Conservation (phyloP, 257 asterid genomes). For the Solanum paucissectum region DNA sequence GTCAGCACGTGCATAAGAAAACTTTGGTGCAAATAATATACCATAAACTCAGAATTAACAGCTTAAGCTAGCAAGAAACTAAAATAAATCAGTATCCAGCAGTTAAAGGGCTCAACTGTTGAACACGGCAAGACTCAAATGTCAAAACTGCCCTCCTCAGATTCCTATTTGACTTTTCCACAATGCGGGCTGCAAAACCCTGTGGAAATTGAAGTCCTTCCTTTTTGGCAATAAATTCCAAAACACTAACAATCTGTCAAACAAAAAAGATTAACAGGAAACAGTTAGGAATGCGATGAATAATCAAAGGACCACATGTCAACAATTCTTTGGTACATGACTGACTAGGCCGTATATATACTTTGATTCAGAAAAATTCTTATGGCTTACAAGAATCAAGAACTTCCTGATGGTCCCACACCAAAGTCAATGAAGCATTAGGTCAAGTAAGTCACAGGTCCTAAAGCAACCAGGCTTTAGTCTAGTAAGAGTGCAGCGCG, state of each 20-base stretch:
- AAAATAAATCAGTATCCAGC: not conserved
- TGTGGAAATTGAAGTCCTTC: slow-evolving; percentile 77
- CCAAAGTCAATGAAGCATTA: not conserved
- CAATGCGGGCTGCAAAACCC: slow-evolving; percentile 71
- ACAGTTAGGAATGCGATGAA: not conserved
- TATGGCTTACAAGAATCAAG: not conserved
- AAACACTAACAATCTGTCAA: slow-evolving; percentile 57
- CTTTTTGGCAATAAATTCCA: slow-evolving; percentile 88
- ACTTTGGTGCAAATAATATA: not conserved
- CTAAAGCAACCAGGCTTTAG: not conserved
- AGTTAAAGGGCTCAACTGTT: slow-evolving; percentile 51
- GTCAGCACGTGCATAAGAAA: not conserved
- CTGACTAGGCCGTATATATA: not conserved
- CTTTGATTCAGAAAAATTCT: not conserved
- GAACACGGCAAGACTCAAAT: slow-evolving; percentile 90
- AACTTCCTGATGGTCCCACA: not conserved
- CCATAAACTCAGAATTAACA: not conserved
- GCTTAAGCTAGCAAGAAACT: not conserved
- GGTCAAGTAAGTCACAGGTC: not conserved
- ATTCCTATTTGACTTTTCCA: slow-evolving; percentile 78
- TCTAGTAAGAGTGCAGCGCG: not conserved
- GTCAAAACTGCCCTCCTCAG: slow-evolving; percentile 84
- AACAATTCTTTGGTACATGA: not conserved
- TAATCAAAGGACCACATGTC: not conserved
- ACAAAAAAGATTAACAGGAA: not conserved